Base-by-base conservation (phyloP, 257 asterid species). In the Solanum chilense region DNA sequence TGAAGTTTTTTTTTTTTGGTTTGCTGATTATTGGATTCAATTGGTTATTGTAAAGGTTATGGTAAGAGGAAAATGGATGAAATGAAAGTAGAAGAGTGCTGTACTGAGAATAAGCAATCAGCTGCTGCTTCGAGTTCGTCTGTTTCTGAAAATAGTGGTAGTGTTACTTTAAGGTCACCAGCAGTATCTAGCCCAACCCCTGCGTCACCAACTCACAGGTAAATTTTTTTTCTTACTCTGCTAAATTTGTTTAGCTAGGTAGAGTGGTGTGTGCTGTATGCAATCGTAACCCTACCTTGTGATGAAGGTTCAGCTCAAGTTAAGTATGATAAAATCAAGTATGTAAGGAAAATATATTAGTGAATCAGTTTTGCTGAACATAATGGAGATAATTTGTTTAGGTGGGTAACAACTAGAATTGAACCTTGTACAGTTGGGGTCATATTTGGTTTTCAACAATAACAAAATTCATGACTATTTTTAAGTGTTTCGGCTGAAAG, bases 51-150 rank as follows among this genome's bases (percentile, higher is more conserved):
- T 89, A 90, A 92, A 89, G 89, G 92, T 87, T 86, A 87, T 89
- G 92, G 66, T 92, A 77, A 80, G 83, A 86, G 87, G 74, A 87
- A 91, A 92, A 96, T 97, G 99, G 95, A 86, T 29, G 97, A 93
- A 88, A 90, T 91, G 92, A 91, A 94, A 90, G 86, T 87, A 39
- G 98, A 91, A 73, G 94, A 91, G 15, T 87, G 76, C 84, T 93
- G 90, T 89, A 87, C 87, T 52, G 97, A 92, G 94, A 93, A 92
- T 89, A 97, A 92, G 95, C 97, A 94, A 88, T 90, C 92, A 12
- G 91, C 90, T 45, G 96, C 93, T 89, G 94, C 92, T 80, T 96
- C 98, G 10, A 93, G 96, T 94, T 96, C 99, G 33, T 94, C 99
- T 35, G 93, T 93, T 93, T 97, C 99, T 31, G 99, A 97, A 90